Percentiles rank a stretch among this genome's conserved stretches.
These are phyloP conservation scores for Verbascum thapsus DNA, from an alignment of 257 asterid genomes.

Conservation along the genomic window DNA sequence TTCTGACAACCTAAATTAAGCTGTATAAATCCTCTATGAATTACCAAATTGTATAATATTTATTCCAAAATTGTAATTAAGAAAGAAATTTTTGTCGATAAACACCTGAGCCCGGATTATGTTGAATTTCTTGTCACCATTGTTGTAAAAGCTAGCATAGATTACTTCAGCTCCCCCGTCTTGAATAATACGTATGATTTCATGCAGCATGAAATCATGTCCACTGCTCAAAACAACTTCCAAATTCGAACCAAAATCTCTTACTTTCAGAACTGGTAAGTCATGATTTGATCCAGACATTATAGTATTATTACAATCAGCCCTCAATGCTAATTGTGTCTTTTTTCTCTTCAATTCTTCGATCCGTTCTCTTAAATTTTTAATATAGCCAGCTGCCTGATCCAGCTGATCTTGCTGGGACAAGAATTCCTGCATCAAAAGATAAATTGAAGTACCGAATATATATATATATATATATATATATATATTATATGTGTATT, in stretches of 20 bases:
- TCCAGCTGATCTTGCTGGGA: conserved; percentile 45
- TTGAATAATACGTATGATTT: conserved; percentile 36
- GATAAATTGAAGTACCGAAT: too few species aligned
- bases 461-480: too few species aligned
- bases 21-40: too few species aligned
- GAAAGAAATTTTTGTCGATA: not conserved
- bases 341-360: conserved; percentile 39
- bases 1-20: too few species aligned
- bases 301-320: too few species aligned
- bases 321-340: not conserved
- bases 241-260: conserved; percentile 38
- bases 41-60: too few species aligned
- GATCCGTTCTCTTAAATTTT: conserved; percentile 29
- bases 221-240: conserved; percentile 45
- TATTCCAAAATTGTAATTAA: too few species aligned
- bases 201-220: conserved; percentile 27
- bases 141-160: conserved; percentile 22
- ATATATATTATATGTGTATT: too few species aligned
- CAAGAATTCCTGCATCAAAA: conserved; percentile 31
- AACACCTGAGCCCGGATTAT: conserved; percentile 48
- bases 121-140: conserved; percentile 26
- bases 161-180: conserved; percentile 51
- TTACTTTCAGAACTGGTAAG: conserved; percentile 32
- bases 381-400: conserved; percentile 39
- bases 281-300: not conserved